A percentile compares a stretch with the other conserved stretches of the same genome.
Conservation (phyloP, 805 yeast genomes). For the Candida glaebosa region DNA sequence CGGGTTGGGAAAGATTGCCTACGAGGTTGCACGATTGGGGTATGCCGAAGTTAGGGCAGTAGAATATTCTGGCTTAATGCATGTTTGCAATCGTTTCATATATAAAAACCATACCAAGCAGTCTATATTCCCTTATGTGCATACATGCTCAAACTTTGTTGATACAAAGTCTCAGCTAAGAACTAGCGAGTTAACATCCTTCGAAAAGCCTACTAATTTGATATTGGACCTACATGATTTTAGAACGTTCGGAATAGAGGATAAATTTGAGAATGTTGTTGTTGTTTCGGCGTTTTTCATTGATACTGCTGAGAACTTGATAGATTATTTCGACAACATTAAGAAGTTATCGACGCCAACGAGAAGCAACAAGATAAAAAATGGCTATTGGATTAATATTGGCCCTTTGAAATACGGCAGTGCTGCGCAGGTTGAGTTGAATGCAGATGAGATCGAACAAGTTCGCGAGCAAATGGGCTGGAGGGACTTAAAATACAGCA, state of each 20-base stretch:
- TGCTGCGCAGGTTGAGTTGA: slow-evolving; percentile 72
- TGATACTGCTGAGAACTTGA: slow-evolving; percentile 87
- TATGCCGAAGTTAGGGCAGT: slow-evolving; percentile 60
- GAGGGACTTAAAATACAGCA: slow-evolving; percentile 25
- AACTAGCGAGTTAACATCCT: slow-evolving; percentile 22
- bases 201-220: slow-evolving; percentile 45
- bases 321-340: slow-evolving; percentile 71
- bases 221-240: slow-evolving; percentile 61
- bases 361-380: slow-evolving; percentile 19
- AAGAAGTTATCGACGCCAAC: slow-evolving; percentile 20
- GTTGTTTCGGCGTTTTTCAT: slow-evolving; percentile 73
- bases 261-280: slow-evolving; percentile 38
- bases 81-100: slow-evolving; percentile 58
- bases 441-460: slow-evolving; percentile 61
- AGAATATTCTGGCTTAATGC: slow-evolving; percentile 77
- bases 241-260: slow-evolving; percentile 39
- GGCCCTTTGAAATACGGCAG: slow-evolving; percentile 95
- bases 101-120: slow-evolving; percentile 32
- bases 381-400: slow-evolving; percentile 78
- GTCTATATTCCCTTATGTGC: slow-evolving; percentile 47
- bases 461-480: slow-evolving; percentile 63
- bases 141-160: slow-evolving; percentile 40
- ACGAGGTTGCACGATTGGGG: slow-evolving; percentile 45
- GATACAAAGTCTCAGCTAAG: slow-evolving; percentile 13
- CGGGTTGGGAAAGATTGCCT: slow-evolving; percentile 78